Base-by-base conservation (phyloP, 106 monocot species). In the Cymbidium sinense region DNA sequence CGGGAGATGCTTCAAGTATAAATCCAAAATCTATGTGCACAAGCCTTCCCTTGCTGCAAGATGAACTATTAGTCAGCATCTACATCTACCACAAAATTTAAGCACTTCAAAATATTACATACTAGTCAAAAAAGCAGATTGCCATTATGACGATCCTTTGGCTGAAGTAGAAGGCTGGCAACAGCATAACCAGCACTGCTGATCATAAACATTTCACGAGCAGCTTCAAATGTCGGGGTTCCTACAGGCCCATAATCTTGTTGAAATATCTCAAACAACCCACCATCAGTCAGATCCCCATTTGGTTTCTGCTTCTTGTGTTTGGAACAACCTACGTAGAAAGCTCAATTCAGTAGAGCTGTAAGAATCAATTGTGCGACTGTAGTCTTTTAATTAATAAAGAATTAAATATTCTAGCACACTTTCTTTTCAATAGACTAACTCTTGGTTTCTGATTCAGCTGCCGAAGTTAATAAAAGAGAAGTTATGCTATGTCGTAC, bases 21-120 rank as follows among this genome's bases (percentile, higher is more conserved):
- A 99, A 99, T 62, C 98, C 98, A 79, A 99, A 99, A 87, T 99
- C 98, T 78, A 99, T 99, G 81, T 99, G 98, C 19, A 99, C 92
- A n/a, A 99, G 87, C 83, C 98, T 92, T 71, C 98, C 98, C 41
- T 89, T 33, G 71, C 98, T 98, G 90, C 74, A 80, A 81, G 27
- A 43, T 35, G 6, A 73, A 21, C 20, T 20, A 29, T 47, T 11
- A 70, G 72, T 82, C 43, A 79, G 62, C 12, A 71, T 18, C 10
- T 71, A 19, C 67, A n/a, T 61, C 37, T 15, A 54, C 19, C 12
- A 23, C 20, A 73, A 36, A 5, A 70, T 23, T 61, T 8, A 69
- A 23, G 17, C 11, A 19, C 0, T 1, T 51, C 37, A 1, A 39
- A 33, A 50, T 1, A 78, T 29, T 37, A 64, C 78, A 55, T 87